Percentiles rank a stretch among this genome's conserved stretches.
phyloP scores from a whole-genome alignment of 176 grass and related monocot genomes.

The Bromus sterilis region DNA sequence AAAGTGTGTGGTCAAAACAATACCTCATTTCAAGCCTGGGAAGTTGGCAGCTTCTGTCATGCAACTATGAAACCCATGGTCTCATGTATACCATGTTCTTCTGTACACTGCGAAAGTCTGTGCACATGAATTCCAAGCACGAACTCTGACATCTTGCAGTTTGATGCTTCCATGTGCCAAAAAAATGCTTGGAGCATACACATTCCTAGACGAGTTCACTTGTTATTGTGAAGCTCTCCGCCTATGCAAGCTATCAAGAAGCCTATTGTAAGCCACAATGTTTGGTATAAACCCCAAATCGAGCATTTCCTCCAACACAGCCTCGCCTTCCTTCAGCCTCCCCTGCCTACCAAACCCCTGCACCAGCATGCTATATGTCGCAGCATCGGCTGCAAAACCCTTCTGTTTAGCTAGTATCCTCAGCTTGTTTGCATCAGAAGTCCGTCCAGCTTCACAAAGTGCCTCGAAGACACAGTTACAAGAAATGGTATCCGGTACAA shows the following conservation, averaged over 20 bases:
- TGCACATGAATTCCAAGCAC: neutral
- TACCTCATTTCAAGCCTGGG: neutral
- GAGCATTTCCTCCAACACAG: conserved; percentile 73
- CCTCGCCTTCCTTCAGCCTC: conserved; percentile 47
- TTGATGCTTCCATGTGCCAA: neutral
- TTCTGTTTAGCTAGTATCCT: conserved; percentile 44
- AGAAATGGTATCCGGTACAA: conserved; percentile 46
- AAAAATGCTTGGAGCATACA: neutral
- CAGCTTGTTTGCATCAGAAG: conserved; percentile 38
- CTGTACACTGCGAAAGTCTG: neutral
- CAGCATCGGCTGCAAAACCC: conserved; percentile 43
- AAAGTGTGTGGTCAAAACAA: neutral
- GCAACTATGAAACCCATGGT: neutral
- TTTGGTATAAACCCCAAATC: conserved; percentile 74
- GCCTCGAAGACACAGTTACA: conserved; percentile 60
- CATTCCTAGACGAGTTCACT: neutral
- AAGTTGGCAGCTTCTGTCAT: neutral
- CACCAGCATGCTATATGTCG: conserved; percentile 54
- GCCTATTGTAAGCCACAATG: conserved; percentile 63
- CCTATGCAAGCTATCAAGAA: conserved; percentile 43
- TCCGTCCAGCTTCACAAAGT: conserved; percentile 45
- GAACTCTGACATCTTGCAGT: neutral
- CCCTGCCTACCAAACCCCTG: conserved; percentile 68
- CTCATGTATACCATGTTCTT: neutral
- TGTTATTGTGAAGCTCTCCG: neutral